Conservation (phyloP, 2,329 filamentous ascomycete species). For the Lecanicillium sp. region DNA sequence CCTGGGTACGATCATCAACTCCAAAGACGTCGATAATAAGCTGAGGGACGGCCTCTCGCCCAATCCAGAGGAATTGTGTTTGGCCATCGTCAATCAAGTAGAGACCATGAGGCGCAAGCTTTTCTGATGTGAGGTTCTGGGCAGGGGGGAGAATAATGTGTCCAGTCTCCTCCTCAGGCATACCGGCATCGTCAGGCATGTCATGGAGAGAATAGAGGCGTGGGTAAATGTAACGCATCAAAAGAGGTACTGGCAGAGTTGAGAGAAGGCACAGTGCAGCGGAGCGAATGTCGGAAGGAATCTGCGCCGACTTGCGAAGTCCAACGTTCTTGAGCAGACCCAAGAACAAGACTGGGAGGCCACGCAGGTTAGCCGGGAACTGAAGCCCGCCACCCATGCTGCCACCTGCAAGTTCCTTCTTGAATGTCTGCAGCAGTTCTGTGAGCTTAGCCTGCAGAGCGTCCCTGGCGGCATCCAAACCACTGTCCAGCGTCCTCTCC, state of each 20-base stretch:
- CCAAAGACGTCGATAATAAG: slow-evolving; percentile 87
- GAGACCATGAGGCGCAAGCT: slow-evolving; percentile 79
- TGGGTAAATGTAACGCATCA: slow-evolving; percentile 90
- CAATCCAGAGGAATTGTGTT: slow-evolving; percentile 96
- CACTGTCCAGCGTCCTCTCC: slow-evolving; percentile 75
- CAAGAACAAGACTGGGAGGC: slow-evolving; percentile 81
- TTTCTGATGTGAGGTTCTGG: slow-evolving; percentile 79
- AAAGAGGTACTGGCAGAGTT: slow-evolving; percentile 77
- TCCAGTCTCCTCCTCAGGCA: slow-evolving; percentile 76
- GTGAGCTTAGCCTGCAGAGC: slow-evolving; percentile 84
- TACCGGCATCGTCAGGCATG: slow-evolving; percentile 89
- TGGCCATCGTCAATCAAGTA: slow-evolving; percentile 97
- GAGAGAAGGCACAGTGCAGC: slow-evolving; percentile 91
- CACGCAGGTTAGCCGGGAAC: slow-evolving; percentile 86
- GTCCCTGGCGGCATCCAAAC: slow-evolving; percentile 84
- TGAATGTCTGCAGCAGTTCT: slow-evolving; percentile 89
- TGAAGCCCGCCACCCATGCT: slow-evolving; percentile 93
- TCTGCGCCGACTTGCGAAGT: slow-evolving; percentile 84
- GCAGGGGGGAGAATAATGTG: slow-evolving; percentile 82
- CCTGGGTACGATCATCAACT: slow-evolving; percentile 68
- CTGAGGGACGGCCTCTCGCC: slow-evolving; percentile 84
- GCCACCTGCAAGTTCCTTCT: slow-evolving; percentile 91
- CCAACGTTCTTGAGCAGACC: slow-evolving; percentile 95
- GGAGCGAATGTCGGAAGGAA: slow-evolving; percentile 86
- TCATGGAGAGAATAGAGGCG: slow-evolving; percentile 83